Evolutionary conservation across 495 filamentous ascomycete genomes (phyloP), one percentile per base, ranked within the genome.

Genomic region (Hypoxylon fragiforme): DNA sequence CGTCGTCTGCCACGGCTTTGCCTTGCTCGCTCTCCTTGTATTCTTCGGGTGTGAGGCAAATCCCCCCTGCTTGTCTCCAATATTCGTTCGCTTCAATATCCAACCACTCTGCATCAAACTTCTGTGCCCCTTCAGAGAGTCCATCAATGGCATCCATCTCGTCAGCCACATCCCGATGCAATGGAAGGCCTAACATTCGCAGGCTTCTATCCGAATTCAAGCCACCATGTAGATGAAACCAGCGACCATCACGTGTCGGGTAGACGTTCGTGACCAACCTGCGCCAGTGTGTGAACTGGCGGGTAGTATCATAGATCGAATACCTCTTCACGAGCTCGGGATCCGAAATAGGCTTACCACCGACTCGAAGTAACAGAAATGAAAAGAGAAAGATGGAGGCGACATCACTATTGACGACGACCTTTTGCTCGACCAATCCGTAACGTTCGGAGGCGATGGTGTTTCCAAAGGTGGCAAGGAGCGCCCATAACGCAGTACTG

Each of bases 31-130:
- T 75, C 11, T 65, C 63, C 11, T 52, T 54, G 43, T 72, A 83
- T 53, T 79, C 76, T 1, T 81, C 78, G 0, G 65, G 57, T 2
- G 72, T 77, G 36, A 65, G 70, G 48, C 70, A 74, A 34, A 82
- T 78, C 1, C 75, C 76, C 1, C 80, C 80, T 1, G 81, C 80
- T 60, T 82, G 80, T 31, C 72, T 68, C 58, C 72, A 75, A 32
- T 72, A 58, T 22, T 77, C 77, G 36, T 75, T 78, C 22, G 71
- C 66, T 12, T 78, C 64, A 16, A 65, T 45, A 48, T 82, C 76
- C 20, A 81, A 51, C 40, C 73, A 71, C 0, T 63, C 63, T 0
- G 68, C 66, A 30, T 72, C 69, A 18, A 70, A 70, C 31, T 66
- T 49, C 12, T 32, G 46, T 13, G 73, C 53, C 12, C 44, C 63